Base-by-base conservation (phyloP, 2,329 filamentous ascomycete genomes). In the Neonectria neomacrospora region DNA sequence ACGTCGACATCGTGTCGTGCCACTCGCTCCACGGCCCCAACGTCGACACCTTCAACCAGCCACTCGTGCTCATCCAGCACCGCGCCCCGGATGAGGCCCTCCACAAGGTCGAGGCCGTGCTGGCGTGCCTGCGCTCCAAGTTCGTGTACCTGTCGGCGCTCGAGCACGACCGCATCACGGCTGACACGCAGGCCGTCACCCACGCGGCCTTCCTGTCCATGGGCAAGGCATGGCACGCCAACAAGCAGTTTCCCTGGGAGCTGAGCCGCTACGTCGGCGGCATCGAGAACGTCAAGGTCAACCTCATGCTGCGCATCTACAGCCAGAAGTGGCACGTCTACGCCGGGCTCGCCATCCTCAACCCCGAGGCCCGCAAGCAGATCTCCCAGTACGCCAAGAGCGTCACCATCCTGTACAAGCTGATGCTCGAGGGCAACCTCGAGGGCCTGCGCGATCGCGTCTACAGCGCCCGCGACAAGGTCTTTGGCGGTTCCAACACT, bases 321-420 rank as follows among this genome's bases (percentile, higher is more conserved):
- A 90, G 91, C 64, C 97, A 97, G 79, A 99, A 98, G 80, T 99
- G 96, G 96, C 96, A 99, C 82, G 96, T 99, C 61, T 99, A 99
- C 78, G 96, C 96, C 20, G 96, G 96, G 0, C 90, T 99, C 9
- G 96, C 96, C 11, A 99, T 99, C 75, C 86, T 99, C 62, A 99
- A 99, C 77, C 96, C 96, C 0, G 91, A 94, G 62, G 96, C 96
- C 3, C 92, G 91, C 77, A 86, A 91, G 78, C 96, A 99, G 80
- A 98, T 99, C 74, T 88, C 91, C 59, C 94, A 98, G 82, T 99
- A 98, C 78, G 95, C 96, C 10, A 85, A 91, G 73, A 94, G 91
- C 45, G 95, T 97, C 20, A 98, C 96, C 0, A 94, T 96, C 73
- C 84, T 99, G 20, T 99, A 94, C 84, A 98, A 97, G 80, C 86